These are phyloP conservation scores for Suhomyces bokatorum DNA, from an alignment of 1,139 yeast species.

Conservation along the genomic window DNA sequence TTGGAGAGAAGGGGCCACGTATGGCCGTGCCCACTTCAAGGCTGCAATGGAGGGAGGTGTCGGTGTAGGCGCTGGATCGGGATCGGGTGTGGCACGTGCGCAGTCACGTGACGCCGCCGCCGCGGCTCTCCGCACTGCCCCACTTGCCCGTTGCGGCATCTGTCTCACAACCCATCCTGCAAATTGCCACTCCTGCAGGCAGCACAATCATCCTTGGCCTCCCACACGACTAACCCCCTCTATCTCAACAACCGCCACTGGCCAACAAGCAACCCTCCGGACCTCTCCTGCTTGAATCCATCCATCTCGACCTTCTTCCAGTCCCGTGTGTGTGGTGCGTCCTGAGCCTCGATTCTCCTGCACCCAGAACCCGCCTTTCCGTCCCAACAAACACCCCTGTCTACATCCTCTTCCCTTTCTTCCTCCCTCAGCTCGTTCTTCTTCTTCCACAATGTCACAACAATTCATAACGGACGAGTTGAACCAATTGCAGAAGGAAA, in stretches of 20 bases:
- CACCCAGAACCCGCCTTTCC: background rate
- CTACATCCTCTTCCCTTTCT: background rate
- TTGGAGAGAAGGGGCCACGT: no score
- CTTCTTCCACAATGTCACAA: constrained; percentile 14
- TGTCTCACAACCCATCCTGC: background rate
- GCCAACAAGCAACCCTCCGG: constrained; percentile 7
- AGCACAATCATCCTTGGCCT: constrained; percentile 1
- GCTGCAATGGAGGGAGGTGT: no score
- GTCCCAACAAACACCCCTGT: background rate
- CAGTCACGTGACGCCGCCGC: no score
- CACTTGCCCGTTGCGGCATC: background rate
- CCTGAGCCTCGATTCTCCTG: background rate
- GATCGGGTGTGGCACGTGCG: constrained; percentile 1
- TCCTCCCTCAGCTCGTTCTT: background rate
- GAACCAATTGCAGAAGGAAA: constrained; percentile 62
- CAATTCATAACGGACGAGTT: constrained; percentile 44
- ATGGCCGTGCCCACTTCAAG: no score
- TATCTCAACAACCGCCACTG: constrained; percentile 9
- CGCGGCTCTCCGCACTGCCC: background rate
- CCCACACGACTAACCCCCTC: constrained; percentile 13
- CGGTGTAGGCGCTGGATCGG: no score
- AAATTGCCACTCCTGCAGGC: background rate
- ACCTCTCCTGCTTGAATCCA: background rate
- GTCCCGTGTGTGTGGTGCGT: background rate
- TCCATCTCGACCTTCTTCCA: background rate